phyloP scores from a whole-genome alignment of 73 alveolate genomes.

The Symbiodinium natans region DNA sequence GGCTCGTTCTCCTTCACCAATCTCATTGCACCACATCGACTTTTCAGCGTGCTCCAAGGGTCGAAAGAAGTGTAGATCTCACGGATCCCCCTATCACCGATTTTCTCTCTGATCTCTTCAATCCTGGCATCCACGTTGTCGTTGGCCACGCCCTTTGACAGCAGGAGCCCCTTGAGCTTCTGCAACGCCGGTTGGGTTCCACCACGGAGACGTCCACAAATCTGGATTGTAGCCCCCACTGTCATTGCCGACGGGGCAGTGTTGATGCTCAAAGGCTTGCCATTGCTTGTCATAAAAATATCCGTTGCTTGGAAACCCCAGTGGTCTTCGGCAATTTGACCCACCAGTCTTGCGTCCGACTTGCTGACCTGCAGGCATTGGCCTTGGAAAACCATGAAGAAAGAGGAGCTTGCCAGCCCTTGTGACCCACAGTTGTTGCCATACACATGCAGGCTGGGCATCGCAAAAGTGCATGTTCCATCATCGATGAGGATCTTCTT shows the following conservation, averaged over 20 bases:
- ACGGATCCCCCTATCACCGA: background rate
- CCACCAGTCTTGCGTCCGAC: background rate
- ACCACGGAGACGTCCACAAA: background rate
- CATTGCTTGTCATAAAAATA: background rate
- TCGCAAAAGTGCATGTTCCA: background rate
- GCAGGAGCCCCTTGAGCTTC: background rate
- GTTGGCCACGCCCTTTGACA: background rate
- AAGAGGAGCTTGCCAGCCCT: background rate
- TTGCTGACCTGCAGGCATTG: background rate
- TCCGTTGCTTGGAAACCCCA: background rate
- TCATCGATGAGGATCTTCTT: background rate
- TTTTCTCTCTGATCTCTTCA: background rate
- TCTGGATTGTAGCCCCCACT: background rate
- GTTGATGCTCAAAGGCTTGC: background rate
- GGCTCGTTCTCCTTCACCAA: background rate
- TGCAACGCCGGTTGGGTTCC: background rate
- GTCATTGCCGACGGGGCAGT: background rate
- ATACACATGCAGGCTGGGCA: background rate
- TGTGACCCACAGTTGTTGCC: background rate
- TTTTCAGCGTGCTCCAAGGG: background rate
- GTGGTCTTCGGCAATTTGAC: background rate
- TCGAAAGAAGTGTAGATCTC: background rate
- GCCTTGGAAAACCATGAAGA: background rate
- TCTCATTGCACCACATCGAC: background rate
- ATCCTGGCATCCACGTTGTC: background rate